Conservation (phyloP, 176 grass and related monocot species). For the Oryza rufipogon region DNA sequence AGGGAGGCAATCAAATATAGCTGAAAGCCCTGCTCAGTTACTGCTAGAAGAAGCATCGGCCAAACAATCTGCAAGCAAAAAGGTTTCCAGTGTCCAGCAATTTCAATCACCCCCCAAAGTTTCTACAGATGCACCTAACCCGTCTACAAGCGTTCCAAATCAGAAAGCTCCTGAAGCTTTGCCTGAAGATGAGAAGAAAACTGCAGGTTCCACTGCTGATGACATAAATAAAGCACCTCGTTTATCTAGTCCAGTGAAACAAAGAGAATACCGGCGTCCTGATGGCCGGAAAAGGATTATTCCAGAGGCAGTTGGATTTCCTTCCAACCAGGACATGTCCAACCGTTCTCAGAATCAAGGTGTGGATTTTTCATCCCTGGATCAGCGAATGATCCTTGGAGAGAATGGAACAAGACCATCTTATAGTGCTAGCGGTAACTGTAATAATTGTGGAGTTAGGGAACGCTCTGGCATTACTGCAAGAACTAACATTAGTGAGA, state of each 20-base stretch:
- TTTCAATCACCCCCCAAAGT: slow-evolving; percentile 57
- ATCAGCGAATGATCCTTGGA: slow-evolving; percentile 49
- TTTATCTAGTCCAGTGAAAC: slow-evolving; percentile 85
- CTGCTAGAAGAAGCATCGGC: slow-evolving; percentile 79
- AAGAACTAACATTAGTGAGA: slow-evolving; percentile 78
- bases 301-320: slow-evolving; percentile 94
- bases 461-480: slow-evolving; percentile 76
- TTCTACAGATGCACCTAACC: slow-evolving; percentile 51
- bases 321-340: slow-evolving; percentile 68
- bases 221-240: slow-evolving; percentile 55
- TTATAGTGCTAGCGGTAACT: slow-evolving; percentile 51
- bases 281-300: slow-evolving; percentile 99
- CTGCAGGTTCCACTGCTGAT: slow-evolving; percentile 47
- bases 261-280: slow-evolving; percentile 91
- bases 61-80: slow-evolving; percentile 71
- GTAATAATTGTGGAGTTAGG: slow-evolving; percentile 61
- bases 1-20: slow-evolving; percentile 92
- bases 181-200: slow-evolving; percentile 63
- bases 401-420: slow-evolving; percentile 60
- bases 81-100: slow-evolving; percentile 53
- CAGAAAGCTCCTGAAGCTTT: slow-evolving; percentile 69
- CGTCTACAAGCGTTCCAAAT: slow-evolving; percentile 44
- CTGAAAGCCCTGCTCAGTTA: slow-evolving; percentile 83
- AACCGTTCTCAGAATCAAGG: slow-evolving; percentile 50
- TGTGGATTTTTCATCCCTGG: slow-evolving; percentile 68